Evolutionary conservation across 2,329 filamentous ascomycete species (phyloP), one percentile per base, ranked within the genome.

Genomic region (Verticillium klebahnii): DNA sequence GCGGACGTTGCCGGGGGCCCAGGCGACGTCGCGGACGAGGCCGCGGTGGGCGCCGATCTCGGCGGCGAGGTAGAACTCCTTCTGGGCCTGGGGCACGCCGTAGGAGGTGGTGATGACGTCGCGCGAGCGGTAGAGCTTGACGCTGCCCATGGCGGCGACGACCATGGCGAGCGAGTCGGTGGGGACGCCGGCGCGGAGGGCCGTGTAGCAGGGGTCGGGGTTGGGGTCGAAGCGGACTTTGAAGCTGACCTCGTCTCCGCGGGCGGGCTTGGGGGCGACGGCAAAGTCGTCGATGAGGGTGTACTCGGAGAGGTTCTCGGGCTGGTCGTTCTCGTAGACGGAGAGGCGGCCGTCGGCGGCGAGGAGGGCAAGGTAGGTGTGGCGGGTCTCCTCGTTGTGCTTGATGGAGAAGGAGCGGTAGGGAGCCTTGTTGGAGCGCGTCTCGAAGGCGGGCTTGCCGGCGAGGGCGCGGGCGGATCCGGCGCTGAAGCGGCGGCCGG

Each of bases 1-100:
- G 45, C 93, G 82, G 69, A 96, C 92, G 66, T 93, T 96, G 14
- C 93, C 94, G 57, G 93, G 90, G 1, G 94, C 92, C 95, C 95
- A 99, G 2, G 92, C 89, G 1, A 97, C 85, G 72, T 97, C 93
- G 57, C 94, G 84, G 7, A 97, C 90, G 45, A 98, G 82, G 1
- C 89, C 88, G 8, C 85, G 82, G 68, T 97, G 91, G 34, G 81
- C 80, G 17, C 98, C 80, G 17, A 98, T 79, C 70, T 93, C 89
- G 23, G 89, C 88, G 0, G 93, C 93, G 8, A 91, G 85, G 72
- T 96, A 97, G 71, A 98, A 96, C 63, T 92, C 89, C 64, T 91
- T 90, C 79, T 72, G 86, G 77, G 77, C 87, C 78, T 74, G 79
- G 17, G 75, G 75, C 45, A 80, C 80, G 61, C 79, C 86, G 65